Evolutionary conservation across 1,139 yeast genomes (phyloP).

Genomic region (Komagataea norvegica): DNA sequence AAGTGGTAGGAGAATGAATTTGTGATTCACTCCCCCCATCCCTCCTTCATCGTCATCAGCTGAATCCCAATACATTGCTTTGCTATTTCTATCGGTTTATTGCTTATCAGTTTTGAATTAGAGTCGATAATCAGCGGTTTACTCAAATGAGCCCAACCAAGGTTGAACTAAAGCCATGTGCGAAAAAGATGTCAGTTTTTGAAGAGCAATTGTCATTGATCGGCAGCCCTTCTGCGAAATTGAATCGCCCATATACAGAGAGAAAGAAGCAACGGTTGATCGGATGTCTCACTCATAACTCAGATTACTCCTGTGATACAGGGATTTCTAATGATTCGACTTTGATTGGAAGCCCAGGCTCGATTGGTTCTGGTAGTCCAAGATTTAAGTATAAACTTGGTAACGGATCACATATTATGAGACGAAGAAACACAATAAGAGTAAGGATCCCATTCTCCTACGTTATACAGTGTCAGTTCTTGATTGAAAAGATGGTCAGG

Average conservation of each 20-base stretch:
- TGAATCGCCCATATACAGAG: neutral
- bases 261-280: conserved; percentile 4
- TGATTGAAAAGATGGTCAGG: neutral
- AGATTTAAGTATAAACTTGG: neutral
- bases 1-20: no score
- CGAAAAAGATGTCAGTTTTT: conserved; percentile 10
- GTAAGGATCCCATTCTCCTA: conserved; percentile 9
- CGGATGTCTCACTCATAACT: conserved; percentile 2
- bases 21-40: no score
- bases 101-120: no score
- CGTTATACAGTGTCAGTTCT: neutral
- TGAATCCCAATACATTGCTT: neutral
- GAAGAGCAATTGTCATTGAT: conserved; percentile 14
- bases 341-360: conserved; percentile 7
- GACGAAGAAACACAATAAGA: conserved; percentile 8
- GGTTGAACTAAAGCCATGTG: conserved; percentile 4
- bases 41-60: no score
- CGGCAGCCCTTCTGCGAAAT: conserved; percentile 9
- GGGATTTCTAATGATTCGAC: conserved; percentile 11
- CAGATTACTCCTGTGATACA: conserved; percentile 4
- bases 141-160: conserved; percentile 2
- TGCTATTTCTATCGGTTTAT: no score
- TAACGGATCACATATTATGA: neutral
- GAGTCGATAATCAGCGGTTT: neutral
- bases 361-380: neutral